phyloP scores from a whole-genome alignment of 495 filamentous ascomycete genomes.

The Evernia prunastri region DNA sequence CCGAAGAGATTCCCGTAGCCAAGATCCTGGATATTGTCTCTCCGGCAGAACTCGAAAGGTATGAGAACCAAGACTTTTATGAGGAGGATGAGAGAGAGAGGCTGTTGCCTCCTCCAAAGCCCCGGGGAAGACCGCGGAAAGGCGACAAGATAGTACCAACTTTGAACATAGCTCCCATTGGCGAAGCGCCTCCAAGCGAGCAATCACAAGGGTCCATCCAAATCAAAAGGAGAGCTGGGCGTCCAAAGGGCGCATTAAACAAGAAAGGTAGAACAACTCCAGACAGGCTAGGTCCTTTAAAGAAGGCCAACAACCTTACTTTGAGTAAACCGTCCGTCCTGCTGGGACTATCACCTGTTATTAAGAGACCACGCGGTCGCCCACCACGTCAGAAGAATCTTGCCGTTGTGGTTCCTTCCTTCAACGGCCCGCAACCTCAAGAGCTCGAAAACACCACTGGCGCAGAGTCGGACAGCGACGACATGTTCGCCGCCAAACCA shows the following conservation, averaged over 20 bases:
- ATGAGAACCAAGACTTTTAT: constrained; percentile 18
- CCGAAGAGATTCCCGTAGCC: constrained; percentile 13
- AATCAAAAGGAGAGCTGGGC: not conserved
- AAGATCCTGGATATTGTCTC: constrained; percentile 17
- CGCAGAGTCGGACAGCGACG: not conserved
- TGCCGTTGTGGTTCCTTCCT: constrained; percentile 8
- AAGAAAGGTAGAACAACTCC: not conserved
- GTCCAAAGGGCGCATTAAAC: not conserved
- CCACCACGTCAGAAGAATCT: not conserved
- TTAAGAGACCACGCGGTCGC: not conserved
- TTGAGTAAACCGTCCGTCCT: not conserved
- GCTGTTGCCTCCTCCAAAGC: constrained; percentile 3
- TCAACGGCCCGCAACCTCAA: constrained; percentile 20
- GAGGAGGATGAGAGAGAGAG: constrained; percentile 16
- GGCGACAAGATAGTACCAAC: not conserved
- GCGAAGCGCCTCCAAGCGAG: not conserved
- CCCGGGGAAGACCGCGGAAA: constrained; percentile 16
- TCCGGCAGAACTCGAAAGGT: constrained; percentile 13
- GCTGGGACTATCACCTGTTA: not conserved
- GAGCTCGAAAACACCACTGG: not conserved
- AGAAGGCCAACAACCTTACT: not conserved
- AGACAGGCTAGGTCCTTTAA: not conserved
- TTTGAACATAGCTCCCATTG: not conserved
- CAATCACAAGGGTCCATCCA: not conserved
- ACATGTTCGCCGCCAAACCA: not conserved